Percentiles rank a stretch among this genome's conserved stretches.
phyloP scores from a whole-genome alignment of 2,329 filamentous ascomycete genomes.

The Phaeosphaeriaceae sp. region DNA sequence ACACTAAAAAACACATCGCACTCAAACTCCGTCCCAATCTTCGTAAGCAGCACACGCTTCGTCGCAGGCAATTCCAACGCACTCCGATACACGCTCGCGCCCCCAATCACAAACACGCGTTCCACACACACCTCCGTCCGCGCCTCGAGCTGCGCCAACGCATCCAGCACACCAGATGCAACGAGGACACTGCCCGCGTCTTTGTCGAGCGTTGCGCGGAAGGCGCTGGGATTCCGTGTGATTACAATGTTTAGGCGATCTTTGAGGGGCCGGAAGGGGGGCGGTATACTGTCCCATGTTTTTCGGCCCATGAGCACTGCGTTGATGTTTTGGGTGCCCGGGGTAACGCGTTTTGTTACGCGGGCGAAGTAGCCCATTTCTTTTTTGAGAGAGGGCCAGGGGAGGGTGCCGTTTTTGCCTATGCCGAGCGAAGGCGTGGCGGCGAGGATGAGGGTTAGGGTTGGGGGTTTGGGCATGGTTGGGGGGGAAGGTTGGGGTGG shows the following conservation, averaged over 20 bases:
- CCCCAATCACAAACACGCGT: conserved; percentile 83
- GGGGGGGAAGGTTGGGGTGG: neutral
- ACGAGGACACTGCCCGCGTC: conserved; percentile 50
- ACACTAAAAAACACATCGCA: conserved; percentile 78
- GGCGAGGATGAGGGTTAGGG: conserved; percentile 92
- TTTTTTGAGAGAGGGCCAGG: conserved; percentile 85
- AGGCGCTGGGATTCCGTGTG: conserved; percentile 55
- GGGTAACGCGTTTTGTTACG: conserved; percentile 73
- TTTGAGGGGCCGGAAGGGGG: conserved; percentile 77
- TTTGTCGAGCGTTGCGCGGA: conserved; percentile 16
- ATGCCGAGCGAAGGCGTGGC: conserved; percentile 91
- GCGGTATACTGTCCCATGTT: conserved; percentile 91
- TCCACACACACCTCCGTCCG: conserved; percentile 14
- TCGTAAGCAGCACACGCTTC: conserved; percentile 71
- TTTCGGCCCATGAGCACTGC: conserved; percentile 97
- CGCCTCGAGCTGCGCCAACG: conserved; percentile 46
- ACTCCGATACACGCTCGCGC: conserved; percentile 80
- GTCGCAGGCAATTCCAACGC: conserved; percentile 67
- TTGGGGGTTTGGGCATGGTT: conserved; percentile 47
- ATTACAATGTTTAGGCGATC: conserved; percentile 84
- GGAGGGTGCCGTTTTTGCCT: conserved; percentile 76
- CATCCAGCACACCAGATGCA: conserved; percentile 59
- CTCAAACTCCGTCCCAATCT: conserved; percentile 71
- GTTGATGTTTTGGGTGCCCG: conserved; percentile 42
- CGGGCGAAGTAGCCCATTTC: conserved; percentile 97